phyloP scores from a whole-genome alignment of 495 filamentous ascomycete species.

The Aspergillus taichungensis region DNA sequence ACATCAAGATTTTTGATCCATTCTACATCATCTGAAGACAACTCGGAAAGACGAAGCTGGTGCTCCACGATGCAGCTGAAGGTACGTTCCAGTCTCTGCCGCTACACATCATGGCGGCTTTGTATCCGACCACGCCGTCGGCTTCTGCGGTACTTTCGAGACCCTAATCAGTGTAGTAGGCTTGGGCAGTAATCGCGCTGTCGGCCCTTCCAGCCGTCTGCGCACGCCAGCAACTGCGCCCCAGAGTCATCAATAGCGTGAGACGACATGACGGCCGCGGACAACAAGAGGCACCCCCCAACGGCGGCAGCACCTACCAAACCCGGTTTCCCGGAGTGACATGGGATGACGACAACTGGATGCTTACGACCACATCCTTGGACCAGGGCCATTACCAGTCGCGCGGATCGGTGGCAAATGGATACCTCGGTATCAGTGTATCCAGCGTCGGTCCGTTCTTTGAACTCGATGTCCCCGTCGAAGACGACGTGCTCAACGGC shows the following conservation, averaged over 20 bases:
- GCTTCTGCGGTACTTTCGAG: too few relatives aligned
- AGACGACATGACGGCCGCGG: constrained; percentile 2
- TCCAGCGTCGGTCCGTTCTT: constrained; percentile 63
- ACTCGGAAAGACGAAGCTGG: too few relatives aligned
- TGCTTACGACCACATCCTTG: constrained; percentile 43
- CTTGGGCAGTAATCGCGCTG: too few relatives aligned
- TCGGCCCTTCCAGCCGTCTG: too few relatives aligned
- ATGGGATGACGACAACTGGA: constrained; percentile 60
- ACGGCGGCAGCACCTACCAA: constrained; percentile 26
- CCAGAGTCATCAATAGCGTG: background rate
- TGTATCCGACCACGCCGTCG: too few relatives aligned
- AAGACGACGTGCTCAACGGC: constrained; percentile 52
- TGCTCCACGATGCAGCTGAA: too few relatives aligned
- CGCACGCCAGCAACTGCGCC: too few relatives aligned
- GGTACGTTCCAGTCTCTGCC: too few relatives aligned
- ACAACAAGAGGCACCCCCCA: background rate
- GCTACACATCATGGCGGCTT: too few relatives aligned
- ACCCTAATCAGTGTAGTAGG: too few relatives aligned
- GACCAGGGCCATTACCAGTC: constrained; percentile 55
- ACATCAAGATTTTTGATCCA: too few relatives aligned
- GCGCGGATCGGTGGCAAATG: constrained; percentile 55
- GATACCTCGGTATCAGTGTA: constrained; percentile 52
- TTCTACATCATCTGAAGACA: too few relatives aligned
- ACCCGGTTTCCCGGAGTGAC: constrained; percentile 43
- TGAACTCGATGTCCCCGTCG: constrained; percentile 46